These are phyloP conservation scores for Fusarium protoensiforme DNA, from an alignment of 2,329 filamentous ascomycete species.

Conservation along the genomic window DNA sequence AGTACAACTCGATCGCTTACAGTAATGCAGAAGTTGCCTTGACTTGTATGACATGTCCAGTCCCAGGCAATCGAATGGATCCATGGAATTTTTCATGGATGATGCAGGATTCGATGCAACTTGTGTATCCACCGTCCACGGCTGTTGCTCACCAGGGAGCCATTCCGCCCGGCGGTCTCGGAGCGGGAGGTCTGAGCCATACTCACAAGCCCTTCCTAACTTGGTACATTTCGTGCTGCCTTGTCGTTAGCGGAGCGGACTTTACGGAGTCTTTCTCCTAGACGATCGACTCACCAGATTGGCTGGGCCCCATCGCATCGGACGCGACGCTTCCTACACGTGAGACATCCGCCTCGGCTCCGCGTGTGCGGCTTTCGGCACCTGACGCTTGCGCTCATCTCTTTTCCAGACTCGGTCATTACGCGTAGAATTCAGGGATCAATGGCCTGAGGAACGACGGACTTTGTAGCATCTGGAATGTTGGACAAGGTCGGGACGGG, in stretches of 20 bases:
- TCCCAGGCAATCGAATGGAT: slow-evolving; percentile 33
- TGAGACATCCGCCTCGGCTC: slow-evolving; percentile 34
- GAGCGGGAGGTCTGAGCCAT: slow-evolving; percentile 27
- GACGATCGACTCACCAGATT: slow-evolving; percentile 26
- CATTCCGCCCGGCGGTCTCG: slow-evolving; percentile 32
- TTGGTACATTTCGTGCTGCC: slow-evolving; percentile 26
- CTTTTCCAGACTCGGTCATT: not conserved
- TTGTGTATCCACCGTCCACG: slow-evolving; percentile 21
- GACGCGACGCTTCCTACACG: slow-evolving; percentile 36
- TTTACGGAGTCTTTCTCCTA: not conserved
- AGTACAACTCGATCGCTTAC: slow-evolving; percentile 5
- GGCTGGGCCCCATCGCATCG: slow-evolving; percentile 35
- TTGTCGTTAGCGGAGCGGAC: not conserved
- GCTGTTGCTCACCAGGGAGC: slow-evolving; percentile 38
- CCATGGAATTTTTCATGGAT: slow-evolving; percentile 7
- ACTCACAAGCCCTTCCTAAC: slow-evolving; percentile 29
- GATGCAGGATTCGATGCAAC: not conserved
- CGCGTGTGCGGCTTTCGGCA: slow-evolving; percentile 34
- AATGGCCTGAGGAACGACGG: not conserved
- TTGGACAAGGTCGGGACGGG: not conserved
- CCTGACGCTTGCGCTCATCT: not conserved
- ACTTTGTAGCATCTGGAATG: not conserved
- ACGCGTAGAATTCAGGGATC: not conserved
- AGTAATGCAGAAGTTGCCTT: slow-evolving; percentile 38
- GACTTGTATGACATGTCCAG: slow-evolving; percentile 39